Percentiles rank a stretch among this genome's conserved stretches.
Evolutionary conservation across 2,329 filamentous ascomycete genomes (phyloP).

Genomic region (Penicillium rolfsii): DNA sequence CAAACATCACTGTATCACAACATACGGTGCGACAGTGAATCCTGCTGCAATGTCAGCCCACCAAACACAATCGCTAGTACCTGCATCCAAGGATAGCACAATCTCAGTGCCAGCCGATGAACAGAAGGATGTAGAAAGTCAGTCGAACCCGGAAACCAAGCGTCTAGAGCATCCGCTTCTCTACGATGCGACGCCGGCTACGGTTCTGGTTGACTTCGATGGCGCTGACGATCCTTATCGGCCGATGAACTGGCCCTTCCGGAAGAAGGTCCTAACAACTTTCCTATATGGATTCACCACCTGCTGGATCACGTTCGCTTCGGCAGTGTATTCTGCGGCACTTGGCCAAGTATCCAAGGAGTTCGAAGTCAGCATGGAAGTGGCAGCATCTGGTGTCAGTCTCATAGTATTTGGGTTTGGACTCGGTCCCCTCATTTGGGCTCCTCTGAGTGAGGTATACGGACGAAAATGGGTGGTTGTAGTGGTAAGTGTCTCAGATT

Average conservation of each 20-base stretch:
- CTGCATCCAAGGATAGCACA: background rate
- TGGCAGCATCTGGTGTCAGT: conserved; percentile 46
- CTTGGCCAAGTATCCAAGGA: conserved; percentile 51
- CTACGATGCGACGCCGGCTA: background rate
- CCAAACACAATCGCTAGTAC: background rate
- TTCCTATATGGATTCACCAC: conserved; percentile 62
- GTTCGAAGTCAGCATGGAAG: background rate
- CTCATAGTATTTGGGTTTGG: conserved; percentile 55
- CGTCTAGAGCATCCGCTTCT: background rate
- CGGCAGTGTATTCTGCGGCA: conserved; percentile 55
- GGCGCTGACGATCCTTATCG: conserved; percentile 67
- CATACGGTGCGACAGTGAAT: background rate
- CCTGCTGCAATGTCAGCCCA: background rate
- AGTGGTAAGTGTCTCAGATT: conserved; percentile 15
- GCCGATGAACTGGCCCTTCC: conserved; percentile 68
- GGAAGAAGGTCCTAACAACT: conserved; percentile 67
- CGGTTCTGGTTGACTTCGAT: conserved; percentile 62
- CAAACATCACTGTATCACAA: background rate
- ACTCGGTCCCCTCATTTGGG: conserved; percentile 55
- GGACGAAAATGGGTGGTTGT: conserved; percentile 56
- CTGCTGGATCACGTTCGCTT: conserved; percentile 53
- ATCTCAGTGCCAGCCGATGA: background rate
- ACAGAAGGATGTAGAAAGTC: background rate
- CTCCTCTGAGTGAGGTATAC: conserved; percentile 56
- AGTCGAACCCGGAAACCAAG: background rate